Base-by-base conservation (phyloP, 345 rosid species). In the Salix udensis region DNA sequence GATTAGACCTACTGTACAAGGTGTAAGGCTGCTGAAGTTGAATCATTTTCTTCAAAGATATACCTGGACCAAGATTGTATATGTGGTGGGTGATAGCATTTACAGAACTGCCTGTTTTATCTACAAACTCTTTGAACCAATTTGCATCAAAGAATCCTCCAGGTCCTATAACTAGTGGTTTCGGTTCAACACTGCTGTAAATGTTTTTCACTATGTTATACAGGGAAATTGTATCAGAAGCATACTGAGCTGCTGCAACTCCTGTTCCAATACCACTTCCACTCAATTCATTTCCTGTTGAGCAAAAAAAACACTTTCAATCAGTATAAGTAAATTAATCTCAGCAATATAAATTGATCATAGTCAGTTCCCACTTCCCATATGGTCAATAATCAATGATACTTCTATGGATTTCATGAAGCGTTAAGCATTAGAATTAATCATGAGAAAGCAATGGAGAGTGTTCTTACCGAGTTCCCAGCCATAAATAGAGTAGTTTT, bases 11-110 rank as follows among this genome's bases (percentile, higher is more conserved):
- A 46, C 16, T 55, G 5, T 72, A 70, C 15, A 37, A 42, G 50
- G 44, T 53, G 24, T 42, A 18, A 70, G 68, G 48, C 64, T 28
- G 26, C 67, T 66, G 46, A 82, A 71, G 13, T 62, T 23, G 28
- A 61, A 69, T 44, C 37, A 44, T 26, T 55, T 74, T 52, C 68
- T 37, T 68, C 70, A 48, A 73, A 53, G 77, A 34, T 6, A 60
- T 87, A 94, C 99, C 98, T 82, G 99, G 89, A 52, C 99, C 99
- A 31, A 96, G 97, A 77, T 93, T 88, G 89, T 96, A 96, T 79
- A 96, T 94, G 83, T 96, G 97, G 72, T 85, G 98, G 11, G 95
- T 93, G 71, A 87, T 79, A 5, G 86, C 98, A 68, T 93, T 83
- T 9, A 91, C 42, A 68, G 89, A 83, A 69, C 80, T 65, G 53